A percentile compares a stretch with the other conserved stretches of the same genome.
Conservation (phyloP, 345 rosid species). For the Citrus australasica region DNA sequence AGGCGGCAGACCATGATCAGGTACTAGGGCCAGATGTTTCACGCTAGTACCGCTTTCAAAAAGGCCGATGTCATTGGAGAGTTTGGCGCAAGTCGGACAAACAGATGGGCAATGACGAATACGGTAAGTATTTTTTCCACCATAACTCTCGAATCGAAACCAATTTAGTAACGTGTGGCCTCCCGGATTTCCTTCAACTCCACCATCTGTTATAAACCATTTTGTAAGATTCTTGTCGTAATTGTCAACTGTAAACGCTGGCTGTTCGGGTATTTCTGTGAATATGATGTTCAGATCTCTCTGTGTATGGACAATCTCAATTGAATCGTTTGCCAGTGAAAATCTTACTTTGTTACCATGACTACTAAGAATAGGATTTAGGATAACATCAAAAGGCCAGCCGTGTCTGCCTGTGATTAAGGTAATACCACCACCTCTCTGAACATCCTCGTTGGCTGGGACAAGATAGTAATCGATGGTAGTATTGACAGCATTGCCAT, state of each 20-base stretch:
- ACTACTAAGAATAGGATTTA: no score
- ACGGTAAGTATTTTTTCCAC: no score
- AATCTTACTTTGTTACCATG: no score
- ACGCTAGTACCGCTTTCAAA: fast-evolving
- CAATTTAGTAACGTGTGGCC: not conserved
- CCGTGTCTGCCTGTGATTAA: not conserved
- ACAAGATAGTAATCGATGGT: not conserved
- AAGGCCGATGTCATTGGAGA: not conserved
- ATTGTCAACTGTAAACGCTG: not conserved
- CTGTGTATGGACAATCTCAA: no score
- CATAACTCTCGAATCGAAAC: not conserved
- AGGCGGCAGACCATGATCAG: not conserved
- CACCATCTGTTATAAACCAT: not conserved
- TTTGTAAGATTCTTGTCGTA: no score
- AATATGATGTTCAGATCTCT: not conserved
- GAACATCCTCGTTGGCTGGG: not conserved
- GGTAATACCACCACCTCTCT: not conserved
- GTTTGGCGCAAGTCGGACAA: not conserved
- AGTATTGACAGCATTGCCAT: not conserved
- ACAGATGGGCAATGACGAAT: not conserved
- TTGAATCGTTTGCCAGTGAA: no score
- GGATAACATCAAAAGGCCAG: not conserved
- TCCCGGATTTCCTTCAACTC: not conserved
- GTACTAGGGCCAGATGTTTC: not conserved
- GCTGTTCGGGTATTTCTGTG: no score